A percentile compares a stretch with the other conserved stretches of the same genome.
These are phyloP conservation scores for Anthostomella pinea DNA, from an alignment of 2,329 filamentous ascomycete genomes.

Conservation along the genomic window DNA sequence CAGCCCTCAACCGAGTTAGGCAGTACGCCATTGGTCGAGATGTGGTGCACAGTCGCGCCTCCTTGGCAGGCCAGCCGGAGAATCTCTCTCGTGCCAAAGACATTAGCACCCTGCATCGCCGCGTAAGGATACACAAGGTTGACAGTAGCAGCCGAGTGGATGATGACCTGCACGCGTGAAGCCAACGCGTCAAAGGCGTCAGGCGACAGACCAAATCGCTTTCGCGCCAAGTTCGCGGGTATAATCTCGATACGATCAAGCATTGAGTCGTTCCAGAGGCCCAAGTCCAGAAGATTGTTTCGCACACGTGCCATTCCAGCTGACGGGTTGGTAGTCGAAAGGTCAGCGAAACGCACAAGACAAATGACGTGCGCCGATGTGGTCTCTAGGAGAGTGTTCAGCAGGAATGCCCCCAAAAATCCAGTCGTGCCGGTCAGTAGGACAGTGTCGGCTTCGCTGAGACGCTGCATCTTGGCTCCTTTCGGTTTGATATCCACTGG, in stretches of 20 bases:
- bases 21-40: slow-evolving; percentile 78
- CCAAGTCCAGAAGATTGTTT: slow-evolving; percentile 73
- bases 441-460: slow-evolving; percentile 66
- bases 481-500: slow-evolving; percentile 66
- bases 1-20: slow-evolving; percentile 68
- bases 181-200: slow-evolving; percentile 65
- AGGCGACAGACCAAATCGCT: slow-evolving; percentile 64
- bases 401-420: slow-evolving; percentile 72
- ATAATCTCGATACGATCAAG: slow-evolving; percentile 76
- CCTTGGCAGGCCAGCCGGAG: slow-evolving; percentile 65
- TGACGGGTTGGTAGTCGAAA: slow-evolving; percentile 60
- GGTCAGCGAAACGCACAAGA: slow-evolving; percentile 69
- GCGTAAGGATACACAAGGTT: slow-evolving; percentile 82
- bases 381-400: slow-evolving; percentile 64
- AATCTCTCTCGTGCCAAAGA: slow-evolving; percentile 75
- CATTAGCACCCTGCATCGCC: slow-evolving; percentile 69
- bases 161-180: slow-evolving; percentile 65
- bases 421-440: slow-evolving; percentile 74
- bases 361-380: slow-evolving; percentile 70
- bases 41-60: slow-evolving; percentile 71
- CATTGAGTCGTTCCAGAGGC: slow-evolving; percentile 73
- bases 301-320: slow-evolving; percentile 70
- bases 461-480: slow-evolving; percentile 50
- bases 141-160: slow-evolving; percentile 76
- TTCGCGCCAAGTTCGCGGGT: slow-evolving; percentile 68